Base-by-base conservation (phyloP, 148 eudicot species). In the Tetragonia tetragonoides region DNA sequence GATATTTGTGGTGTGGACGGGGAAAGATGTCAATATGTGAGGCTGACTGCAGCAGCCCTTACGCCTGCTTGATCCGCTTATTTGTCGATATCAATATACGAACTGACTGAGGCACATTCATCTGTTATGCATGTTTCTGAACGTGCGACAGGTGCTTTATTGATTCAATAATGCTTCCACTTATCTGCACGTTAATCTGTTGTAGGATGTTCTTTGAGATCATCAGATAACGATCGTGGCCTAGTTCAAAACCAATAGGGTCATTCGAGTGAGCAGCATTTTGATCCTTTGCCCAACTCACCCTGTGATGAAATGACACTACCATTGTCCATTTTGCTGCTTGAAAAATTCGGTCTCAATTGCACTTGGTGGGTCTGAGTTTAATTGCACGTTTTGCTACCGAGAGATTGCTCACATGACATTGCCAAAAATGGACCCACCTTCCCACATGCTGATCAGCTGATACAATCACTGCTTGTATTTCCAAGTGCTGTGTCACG, bases 331-430 rank as follows among this genome's bases (percentile, higher is more conserved):
- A 28, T 28, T 53, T 65, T 34, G 28, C 64, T 38, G 42, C 68
- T 65, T 16, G 42, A 12, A 46, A 71, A 6, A 20, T 61, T 34
- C 6, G 8, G 7, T 56, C 66, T 14, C 18, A n/a, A 56, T 24
- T 66, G 59, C 34, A 23, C 44, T 51, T 53, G 57, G 66, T 66
- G 73, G 82, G 82, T 79, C 82, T 75, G 37, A 79, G 62, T 15
- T 79, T 17, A 51, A 77, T 68, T 68, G 62, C 49, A n/a, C 68
- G 56, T 14, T 5, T 17, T 24, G 54, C 17, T 54, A 18, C 7
- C 68, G 38, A 68, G 28, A 67, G 42, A 16, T 16, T 41, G 60
- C 10, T 77, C 79, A 77, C 53, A 41, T 77, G 79, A 20, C 41
- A 9, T 57, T 9, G 12, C 75, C 54, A 51, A 72, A 20, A 23